phyloP scores from a whole-genome alignment of 1,284 basidiomycete species.

The Baeospora myosura region DNA sequence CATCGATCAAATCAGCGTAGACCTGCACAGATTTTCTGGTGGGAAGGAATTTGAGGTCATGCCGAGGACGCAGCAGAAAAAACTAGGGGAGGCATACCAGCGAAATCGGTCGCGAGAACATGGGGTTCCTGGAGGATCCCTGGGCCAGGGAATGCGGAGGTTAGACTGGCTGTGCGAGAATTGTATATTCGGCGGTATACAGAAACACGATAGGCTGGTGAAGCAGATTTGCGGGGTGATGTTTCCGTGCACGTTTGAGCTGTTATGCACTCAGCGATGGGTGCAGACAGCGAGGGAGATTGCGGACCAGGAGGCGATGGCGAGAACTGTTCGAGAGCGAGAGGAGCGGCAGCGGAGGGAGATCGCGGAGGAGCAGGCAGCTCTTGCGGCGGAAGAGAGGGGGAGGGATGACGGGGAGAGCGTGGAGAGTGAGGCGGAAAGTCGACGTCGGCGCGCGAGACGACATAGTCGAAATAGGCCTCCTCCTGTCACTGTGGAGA shows the following conservation, averaged over 20 bases:
- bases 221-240: conserved; percentile 36
- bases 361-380: not conserved
- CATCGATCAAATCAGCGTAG: conserved; percentile 46
- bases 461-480: too few relatives aligned
- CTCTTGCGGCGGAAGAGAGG: not conserved
- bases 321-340: conserved; percentile 15
- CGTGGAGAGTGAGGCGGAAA: too few relatives aligned
- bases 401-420: too few relatives aligned
- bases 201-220: conserved; percentile 36
- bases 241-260: conserved; percentile 53
- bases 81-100: conserved; percentile 44
- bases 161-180: conserved; percentile 55
- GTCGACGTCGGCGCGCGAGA: too few relatives aligned
- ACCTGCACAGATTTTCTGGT: conserved; percentile 43
- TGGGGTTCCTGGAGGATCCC: conserved; percentile 59
- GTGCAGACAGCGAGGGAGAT: conserved; percentile 44
- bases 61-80: conserved; percentile 24
- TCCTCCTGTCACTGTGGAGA: too few relatives aligned
- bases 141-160: conserved; percentile 52
- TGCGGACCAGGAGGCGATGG: conserved; percentile 33
- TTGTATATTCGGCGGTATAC: conserved; percentile 56
- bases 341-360: not conserved
- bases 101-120: conserved; percentile 55
- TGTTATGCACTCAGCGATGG: conserved; percentile 43
- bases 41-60: conserved; percentile 44